These are phyloP conservation scores for Dryas drummondii DNA, from an alignment of 306 rosid genomes.

Conservation along the genomic window DNA sequence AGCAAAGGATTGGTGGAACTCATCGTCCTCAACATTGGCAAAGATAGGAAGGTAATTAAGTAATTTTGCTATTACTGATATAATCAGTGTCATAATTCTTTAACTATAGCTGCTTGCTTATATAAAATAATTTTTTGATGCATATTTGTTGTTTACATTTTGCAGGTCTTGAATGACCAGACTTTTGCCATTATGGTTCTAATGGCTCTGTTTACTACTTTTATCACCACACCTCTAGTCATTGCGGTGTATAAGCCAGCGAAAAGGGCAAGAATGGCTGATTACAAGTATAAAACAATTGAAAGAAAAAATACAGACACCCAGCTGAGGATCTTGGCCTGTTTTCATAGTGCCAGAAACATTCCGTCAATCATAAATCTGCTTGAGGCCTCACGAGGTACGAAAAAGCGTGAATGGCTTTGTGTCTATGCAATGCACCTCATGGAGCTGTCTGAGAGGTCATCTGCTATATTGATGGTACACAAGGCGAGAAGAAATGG, in stretches of 20 bases:
- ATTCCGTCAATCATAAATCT: slow-evolving; percentile 73
- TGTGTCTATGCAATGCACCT: slow-evolving; percentile 85
- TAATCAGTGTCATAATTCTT: not conserved
- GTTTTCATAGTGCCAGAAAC: slow-evolving; percentile 63
- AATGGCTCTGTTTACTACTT: slow-evolving; percentile 88
- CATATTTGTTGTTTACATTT: slow-evolving; percentile 11
- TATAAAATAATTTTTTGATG: not conserved
- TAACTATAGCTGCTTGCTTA: not conserved
- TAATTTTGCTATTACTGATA: not conserved
- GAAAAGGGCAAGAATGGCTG: slow-evolving; percentile 34
- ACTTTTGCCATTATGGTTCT: slow-evolving; percentile 90
- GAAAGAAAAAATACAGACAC: slow-evolving; percentile 51
- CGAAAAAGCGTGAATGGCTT: slow-evolving; percentile 49
- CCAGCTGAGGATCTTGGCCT: slow-evolving; percentile 62
- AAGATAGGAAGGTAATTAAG: slow-evolving; percentile 68
- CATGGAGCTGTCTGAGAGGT: slow-evolving; percentile 79
- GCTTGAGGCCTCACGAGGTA: slow-evolving; percentile 77
- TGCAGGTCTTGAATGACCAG: slow-evolving; percentile 89
- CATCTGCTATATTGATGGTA: slow-evolving; percentile 79
- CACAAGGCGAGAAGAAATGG: slow-evolving; percentile 80
- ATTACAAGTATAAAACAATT: slow-evolving; percentile 62
- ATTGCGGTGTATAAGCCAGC: slow-evolving; percentile 59
- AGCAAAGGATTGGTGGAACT: slow-evolving; percentile 88
- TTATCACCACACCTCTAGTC: slow-evolving; percentile 80
- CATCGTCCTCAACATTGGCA: slow-evolving; percentile 88